A percentile compares a stretch with the other conserved stretches of the same genome.
Conservation (phyloP, 371 early-diverging fungal genomes). For the Nosema bombycis region DNA sequence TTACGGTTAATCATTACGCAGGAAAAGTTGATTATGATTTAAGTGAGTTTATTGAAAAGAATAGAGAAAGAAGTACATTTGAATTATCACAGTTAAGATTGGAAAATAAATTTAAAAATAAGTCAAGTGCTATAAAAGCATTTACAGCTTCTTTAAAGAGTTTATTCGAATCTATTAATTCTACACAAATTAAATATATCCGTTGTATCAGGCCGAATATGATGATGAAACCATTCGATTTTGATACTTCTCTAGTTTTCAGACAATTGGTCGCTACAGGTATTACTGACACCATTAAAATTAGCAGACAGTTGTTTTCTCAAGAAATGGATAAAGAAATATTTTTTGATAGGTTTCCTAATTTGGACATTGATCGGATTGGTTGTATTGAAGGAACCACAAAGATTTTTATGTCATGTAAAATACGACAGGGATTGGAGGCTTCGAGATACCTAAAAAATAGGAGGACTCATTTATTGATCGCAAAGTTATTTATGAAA, state of each 20-base stretch:
- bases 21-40: slow-evolving; percentile 82
- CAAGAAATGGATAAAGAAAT: slow-evolving; percentile 80
- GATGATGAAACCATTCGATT: slow-evolving; percentile 76
- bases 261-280: slow-evolving; percentile 53
- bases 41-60: slow-evolving; percentile 90
- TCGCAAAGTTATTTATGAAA: neutral
- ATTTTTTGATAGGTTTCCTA: slow-evolving; percentile 72
- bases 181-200: slow-evolving; percentile 88
- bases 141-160: slow-evolving; percentile 71
- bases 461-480: neutral
- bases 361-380: neutral
- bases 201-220: slow-evolving; percentile 95
- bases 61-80: slow-evolving; percentile 72
- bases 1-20: slow-evolving; percentile 85
- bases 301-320: slow-evolving; percentile 86
- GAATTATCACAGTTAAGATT: neutral
- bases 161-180: slow-evolving; percentile 80
- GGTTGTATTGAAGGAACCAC: neutral
- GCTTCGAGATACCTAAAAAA: neutral
- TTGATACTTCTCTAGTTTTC: slow-evolving; percentile 71
- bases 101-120: slow-evolving; percentile 72
- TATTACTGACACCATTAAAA: slow-evolving; percentile 83
- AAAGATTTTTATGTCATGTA: neutral
- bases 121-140: slow-evolving; percentile 72
- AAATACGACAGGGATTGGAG: slow-evolving; percentile 17